Evolutionary conservation across 108 stramenopile species (phyloP), one percentile per base, ranked within the genome.

Genomic region (Poteriospumella lacustris): DNA sequence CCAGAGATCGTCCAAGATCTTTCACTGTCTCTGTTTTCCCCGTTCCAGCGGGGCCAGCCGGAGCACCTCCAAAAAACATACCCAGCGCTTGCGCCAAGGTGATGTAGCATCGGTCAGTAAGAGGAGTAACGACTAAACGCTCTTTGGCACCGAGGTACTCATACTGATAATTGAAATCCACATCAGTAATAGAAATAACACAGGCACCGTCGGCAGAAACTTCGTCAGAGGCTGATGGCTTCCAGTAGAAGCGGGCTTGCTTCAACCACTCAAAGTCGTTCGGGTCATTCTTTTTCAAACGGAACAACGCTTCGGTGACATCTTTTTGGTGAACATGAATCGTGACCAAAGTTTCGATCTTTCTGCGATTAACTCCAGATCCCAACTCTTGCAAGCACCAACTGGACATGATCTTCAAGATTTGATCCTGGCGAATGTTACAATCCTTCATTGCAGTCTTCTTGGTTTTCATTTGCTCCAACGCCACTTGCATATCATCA

Each of bases 211-310:
- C 88, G 56, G 77, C 82, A 42, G 84, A 83, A 19, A 91, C 89
- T 44, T 91, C 91, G 73, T 94, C 93, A 28, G 76, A 42, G 15
- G 81, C 87, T 42, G 89, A 91, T 15, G 90, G 88, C 19, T 92
- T 91, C 91, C 91, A 94, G 78, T 93, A 92, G 82, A 94, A 94
- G 15, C 93, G 81, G 24, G 90, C 91, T 81, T 94, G 93, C 76
- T 93, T 94, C 56, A 91, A 88, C 93, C 93, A 94, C 59, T 94
- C 92, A 75, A 94, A 94, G 79, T 92, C 92, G 78, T 91, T 91
- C 43, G 91, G 89, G 73, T 93, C 92, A 15, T 82, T 81, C 73
- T 86, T 87, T 79, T 91, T 91, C 58, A 43, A 67, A 76, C 85
- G 69, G 73, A 86, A 85, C 28, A 91, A 75, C 43, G 86, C 80